A percentile compares a stretch with the other conserved stretches of the same genome.
phyloP scores from a whole-genome alignment of 148 eudicot species.

The Talinum fruticosum region DNA sequence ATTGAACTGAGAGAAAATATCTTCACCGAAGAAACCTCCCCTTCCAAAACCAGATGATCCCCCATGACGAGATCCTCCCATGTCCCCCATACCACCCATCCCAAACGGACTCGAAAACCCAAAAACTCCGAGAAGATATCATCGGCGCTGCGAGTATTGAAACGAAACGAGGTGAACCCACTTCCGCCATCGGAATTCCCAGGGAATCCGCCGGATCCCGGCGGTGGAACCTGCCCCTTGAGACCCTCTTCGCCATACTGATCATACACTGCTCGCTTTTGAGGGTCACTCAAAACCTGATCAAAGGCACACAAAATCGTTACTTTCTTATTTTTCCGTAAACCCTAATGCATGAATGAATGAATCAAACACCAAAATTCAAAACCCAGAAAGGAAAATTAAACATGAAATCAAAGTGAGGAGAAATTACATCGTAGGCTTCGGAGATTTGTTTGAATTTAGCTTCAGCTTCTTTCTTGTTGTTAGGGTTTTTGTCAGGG shows the following conservation, averaged over 20 bases:
- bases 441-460: constrained; percentile 82
- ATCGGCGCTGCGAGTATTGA: constrained; percentile 64
- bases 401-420: not conserved
- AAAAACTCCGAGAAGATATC: constrained; percentile 82
- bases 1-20: constrained; percentile 43
- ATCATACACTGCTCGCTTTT: constrained; percentile 75
- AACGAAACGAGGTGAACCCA: constrained; percentile 44
- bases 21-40: constrained; percentile 54
- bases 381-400: too few relatives aligned
- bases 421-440: constrained; percentile 31
- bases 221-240: constrained; percentile 84
- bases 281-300: constrained; percentile 86
- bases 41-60: constrained; percentile 41
- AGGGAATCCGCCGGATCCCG: constrained; percentile 45
- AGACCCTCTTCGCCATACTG: constrained; percentile 85
- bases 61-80: constrained; percentile 46
- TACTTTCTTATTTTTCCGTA: not conserved
- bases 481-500: constrained; percentile 71
- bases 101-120: constrained; percentile 72
- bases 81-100: constrained; percentile 43
- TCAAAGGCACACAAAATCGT: not conserved
- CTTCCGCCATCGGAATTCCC: constrained; percentile 34
- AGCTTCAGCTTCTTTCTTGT: constrained; percentile 70
- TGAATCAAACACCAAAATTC: not conserved
- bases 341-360: not conserved